Evolutionary conservation across 1,284 basidiomycete species (phyloP), one percentile per base, ranked within the genome.

Genomic region (Ustilago esculenta): DNA sequence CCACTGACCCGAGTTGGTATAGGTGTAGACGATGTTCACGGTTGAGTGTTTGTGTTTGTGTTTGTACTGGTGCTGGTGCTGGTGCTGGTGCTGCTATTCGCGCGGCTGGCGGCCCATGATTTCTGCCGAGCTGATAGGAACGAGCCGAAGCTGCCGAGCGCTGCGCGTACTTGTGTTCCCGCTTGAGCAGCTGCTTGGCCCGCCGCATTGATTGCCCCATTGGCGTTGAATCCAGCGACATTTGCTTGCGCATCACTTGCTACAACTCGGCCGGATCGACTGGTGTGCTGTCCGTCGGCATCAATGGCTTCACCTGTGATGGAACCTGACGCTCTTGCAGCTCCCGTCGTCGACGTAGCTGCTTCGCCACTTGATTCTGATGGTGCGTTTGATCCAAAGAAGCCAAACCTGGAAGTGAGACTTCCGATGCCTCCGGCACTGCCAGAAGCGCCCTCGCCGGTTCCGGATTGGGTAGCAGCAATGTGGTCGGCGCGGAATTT

Each of bases 81-180:
- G 32, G 10, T 21, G 41, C n/a, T 30, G 27, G 21, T 61, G 32
- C 43, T 55, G 47, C 40, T 48, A 30, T 47, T 51, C 27, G 32
- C 18, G 17, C 66, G 66, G 17, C 55, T 48, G 3, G 59, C 58
- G 17, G 63, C 51, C 72, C 72, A 74, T 1, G 69, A 59, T 44
- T 70, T 72, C 30, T 75, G 72, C 4, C 56, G 52, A 23, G 70
- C 41, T 4, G 76, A 72, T 11, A 80, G 58, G 52, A 77, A 81
- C 4, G 60, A 69, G 18, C 80, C 80, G 54, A 81, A 76, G 42
- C 57, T 68, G 43, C 76, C 73, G 1, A 80, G 23, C 5, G 80
- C 80, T 4, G 72, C 70, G 7, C 75, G 63, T 11, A 77, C 75
- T 23, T 80, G 74, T 2, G 74, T 75, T 20, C 71, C 72, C 1